Evolutionary conservation across 2,329 filamentous ascomycete species (phyloP).

Genomic region (Beauveria sp.): DNA sequence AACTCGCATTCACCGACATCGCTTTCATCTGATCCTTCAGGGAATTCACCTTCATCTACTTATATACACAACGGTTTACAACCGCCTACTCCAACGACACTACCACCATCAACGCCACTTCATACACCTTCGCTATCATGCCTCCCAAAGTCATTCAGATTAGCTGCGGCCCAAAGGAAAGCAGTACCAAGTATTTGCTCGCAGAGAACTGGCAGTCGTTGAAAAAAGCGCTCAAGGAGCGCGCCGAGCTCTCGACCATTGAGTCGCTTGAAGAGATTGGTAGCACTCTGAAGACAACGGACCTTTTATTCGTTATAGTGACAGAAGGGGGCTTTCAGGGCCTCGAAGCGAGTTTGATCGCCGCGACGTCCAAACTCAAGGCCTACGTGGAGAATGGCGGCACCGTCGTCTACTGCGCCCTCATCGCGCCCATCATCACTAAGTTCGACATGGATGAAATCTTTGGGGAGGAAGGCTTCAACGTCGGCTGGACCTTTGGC

Average conservation of each 20-base stretch:
- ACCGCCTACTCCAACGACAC: neutral
- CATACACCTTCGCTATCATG: neutral
- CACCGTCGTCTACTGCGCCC: neutral
- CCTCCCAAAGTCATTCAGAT: neutral
- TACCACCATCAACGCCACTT: neutral
- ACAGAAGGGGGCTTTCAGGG: too few species aligned
- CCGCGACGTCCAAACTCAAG: neutral
- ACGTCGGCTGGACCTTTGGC: neutral
- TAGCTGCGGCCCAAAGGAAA: neutral
- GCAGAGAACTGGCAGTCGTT: neutral
- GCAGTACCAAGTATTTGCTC: neutral
- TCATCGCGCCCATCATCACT: neutral
- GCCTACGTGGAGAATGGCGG: neutral
- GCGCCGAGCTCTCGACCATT: too few species aligned
- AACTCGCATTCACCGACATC: neutral
- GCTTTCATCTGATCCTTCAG: neutral
- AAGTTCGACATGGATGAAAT: accelerated
- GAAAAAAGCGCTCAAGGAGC: neutral
- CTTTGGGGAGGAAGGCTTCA: neutral
- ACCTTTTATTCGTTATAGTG: too few species aligned
- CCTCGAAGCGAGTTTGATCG: too few species aligned
- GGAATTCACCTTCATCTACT: neutral
- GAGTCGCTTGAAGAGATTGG: neutral
- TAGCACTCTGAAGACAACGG: too few species aligned
- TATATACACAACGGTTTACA: neutral